Evolutionary conservation across 306 rosid genomes (phyloP), one percentile per base, ranked within the genome.

Genomic region (Cucurbita maxima): DNA sequence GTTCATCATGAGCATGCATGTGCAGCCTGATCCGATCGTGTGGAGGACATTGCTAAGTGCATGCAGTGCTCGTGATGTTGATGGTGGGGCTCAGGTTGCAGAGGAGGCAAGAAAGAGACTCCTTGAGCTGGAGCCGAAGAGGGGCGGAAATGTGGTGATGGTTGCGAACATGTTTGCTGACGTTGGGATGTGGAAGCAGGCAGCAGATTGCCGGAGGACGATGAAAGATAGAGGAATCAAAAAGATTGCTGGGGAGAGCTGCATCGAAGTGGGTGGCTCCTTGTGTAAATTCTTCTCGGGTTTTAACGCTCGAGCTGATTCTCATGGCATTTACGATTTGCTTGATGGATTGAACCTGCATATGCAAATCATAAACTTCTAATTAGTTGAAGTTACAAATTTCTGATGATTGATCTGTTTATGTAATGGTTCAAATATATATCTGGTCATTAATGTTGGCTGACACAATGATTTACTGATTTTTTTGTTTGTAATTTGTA

Each of bases 1-100:
- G 54, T 89, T 89, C 80, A 79, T 89, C 74, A 74, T 18, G 77
- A 81, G 73, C n/a, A 87, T 90, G 95, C 87, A 95, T 18, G 15
- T 87, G 47, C 82, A 81, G 58, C 89, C 97, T 10, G 91, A 86
- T 37, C 86, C 92, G 1, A 75, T 90, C 36, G 79, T 90, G 58
- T 94, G 96, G 92, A 86, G 98, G 75, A 87, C 97, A 3, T 80
- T 94, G 87, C 85, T 90, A 10, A 79, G 96, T 36, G 97, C 97
- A 0, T 90, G 97, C 79, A 82, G 67, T 16, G 73, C 79, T 50
- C 88, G 80, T 20, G 86, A 83, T 20, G 83, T 62, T 18, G 79
- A 79, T 7, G 96, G 82, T 41, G 76, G 76, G 11, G 47, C 78
- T 0, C 90, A 90, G 50, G 75, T 93, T 8, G 89, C 82, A 45